Evolutionary conservation across 148 eudicot species (phyloP).

Genomic region (Suaeda aralocaspica): DNA sequence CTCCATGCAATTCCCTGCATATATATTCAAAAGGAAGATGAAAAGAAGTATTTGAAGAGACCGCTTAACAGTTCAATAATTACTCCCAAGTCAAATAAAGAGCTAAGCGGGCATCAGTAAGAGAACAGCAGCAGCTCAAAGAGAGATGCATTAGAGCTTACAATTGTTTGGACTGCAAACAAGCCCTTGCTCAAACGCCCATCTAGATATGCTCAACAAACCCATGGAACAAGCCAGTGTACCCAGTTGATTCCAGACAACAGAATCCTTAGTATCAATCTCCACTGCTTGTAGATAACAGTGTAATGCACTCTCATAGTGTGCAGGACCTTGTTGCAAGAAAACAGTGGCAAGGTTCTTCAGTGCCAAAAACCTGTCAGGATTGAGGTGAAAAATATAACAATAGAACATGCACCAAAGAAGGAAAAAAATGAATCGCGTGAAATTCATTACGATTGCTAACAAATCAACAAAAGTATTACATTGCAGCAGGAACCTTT

Average conservation of each 20-base stretch:
- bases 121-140: background rate
- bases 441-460: background rate
- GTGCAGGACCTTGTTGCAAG: slow-evolving; percentile 73
- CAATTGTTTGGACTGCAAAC: slow-evolving; percentile 96
- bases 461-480: background rate
- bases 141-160: slow-evolving; percentile 32
- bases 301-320: slow-evolving; percentile 66
- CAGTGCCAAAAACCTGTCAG: slow-evolving; percentile 77
- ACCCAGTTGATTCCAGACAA: slow-evolving; percentile 96
- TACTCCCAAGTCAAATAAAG: slow-evolving; percentile 6
- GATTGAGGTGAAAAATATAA: slow-evolving; percentile 10
- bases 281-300: slow-evolving; percentile 99
- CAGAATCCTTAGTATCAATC: slow-evolving; percentile 88
- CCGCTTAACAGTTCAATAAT: background rate
- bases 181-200: slow-evolving; percentile 99
- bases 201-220: slow-evolving; percentile 75
- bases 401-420: background rate
- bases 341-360: slow-evolving; percentile 95
- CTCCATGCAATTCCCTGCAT: slow-evolving; percentile 99
- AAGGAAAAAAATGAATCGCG: too few relatives aligned
- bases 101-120: background rate
- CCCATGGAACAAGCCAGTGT: slow-evolving; percentile 94
- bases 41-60: background rate
- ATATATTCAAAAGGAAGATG: slow-evolving; percentile 1
- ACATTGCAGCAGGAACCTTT: background rate